Evolutionary conservation across 495 filamentous ascomycete genomes (phyloP).

Genomic region (Choiromyces venosus): DNA sequence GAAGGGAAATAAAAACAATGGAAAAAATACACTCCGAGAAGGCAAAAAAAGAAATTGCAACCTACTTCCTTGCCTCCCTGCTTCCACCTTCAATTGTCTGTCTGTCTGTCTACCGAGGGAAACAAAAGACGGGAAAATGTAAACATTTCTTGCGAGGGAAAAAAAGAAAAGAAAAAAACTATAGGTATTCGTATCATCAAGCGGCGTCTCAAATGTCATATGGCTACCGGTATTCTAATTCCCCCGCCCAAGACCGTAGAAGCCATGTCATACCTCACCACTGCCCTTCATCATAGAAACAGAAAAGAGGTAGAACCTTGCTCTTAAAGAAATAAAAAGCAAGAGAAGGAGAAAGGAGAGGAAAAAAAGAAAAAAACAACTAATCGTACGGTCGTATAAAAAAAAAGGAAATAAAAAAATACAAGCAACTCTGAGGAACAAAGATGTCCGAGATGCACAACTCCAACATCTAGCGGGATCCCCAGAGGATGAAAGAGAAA

Average conservation of each 20-base stretch:
- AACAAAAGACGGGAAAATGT: background rate
- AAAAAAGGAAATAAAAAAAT: conserved; percentile 16
- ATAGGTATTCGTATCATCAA: background rate
- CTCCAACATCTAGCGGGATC: conserved; percentile 3
- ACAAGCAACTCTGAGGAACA: conserved; percentile 16
- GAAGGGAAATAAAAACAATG: background rate
- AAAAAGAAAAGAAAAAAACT: background rate
- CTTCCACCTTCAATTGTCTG: background rate
- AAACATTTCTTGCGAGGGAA: background rate
- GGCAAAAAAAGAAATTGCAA: background rate
- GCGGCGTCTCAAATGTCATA: background rate
- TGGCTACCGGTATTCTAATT: background rate
- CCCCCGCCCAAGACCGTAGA: background rate
- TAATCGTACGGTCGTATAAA: conserved; percentile 34
- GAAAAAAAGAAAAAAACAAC: conserved; percentile 44
- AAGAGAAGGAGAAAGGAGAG: conserved; percentile 41
- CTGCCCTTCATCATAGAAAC: background rate
- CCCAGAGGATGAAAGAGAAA: conserved; percentile 13
- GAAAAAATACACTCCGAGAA: background rate
- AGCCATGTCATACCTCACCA: background rate
- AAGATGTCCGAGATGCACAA: conserved; percentile 5
- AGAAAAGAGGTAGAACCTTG: background rate
- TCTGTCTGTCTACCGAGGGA: background rate
- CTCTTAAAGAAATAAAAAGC: conserved; percentile 24
- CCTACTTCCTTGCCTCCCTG: no score